Evolutionary conservation across 1,284 basidiomycete genomes (phyloP), one percentile per base, ranked within the genome.

Genomic region (Malassezia obtusa): DNA sequence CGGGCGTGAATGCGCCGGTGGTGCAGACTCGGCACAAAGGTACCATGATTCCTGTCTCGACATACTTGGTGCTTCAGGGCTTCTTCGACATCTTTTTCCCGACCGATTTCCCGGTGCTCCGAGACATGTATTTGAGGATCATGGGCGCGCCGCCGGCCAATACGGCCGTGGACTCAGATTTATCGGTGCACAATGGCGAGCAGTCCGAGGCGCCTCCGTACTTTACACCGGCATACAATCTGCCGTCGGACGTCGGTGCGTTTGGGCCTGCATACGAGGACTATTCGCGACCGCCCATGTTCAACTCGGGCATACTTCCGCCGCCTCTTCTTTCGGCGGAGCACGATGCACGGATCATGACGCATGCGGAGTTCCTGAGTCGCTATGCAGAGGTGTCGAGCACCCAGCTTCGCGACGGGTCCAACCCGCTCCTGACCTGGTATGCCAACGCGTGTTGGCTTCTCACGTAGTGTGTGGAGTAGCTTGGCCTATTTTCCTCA

Each of bases 31-130:
- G 89, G 45, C 84, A 86, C 70, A 81, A 81, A 31, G 85, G 85
- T 54, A 80, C 80, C 44, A 92, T 89, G 75, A 58, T 76, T 39
- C 86, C 94, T 2, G 90, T 88, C 64, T 80, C 84, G 55, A 96
- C 88, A 15, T 82, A 95, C 58, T 81, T 92, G 62, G 94, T 98
- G 52, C 84, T 85, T 62, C 94, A 88, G 70, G 94, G 94, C 11
- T 92, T 84, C 77, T 99, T 99, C 75, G 94, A 99, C 76, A 98
- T 98, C 61, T 90, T 99, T 79, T 99, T 98, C 78, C 94, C 94
- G 1, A 98, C 92, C 7, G 78, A 91, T 71, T 99, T 98, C 64
- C 81, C 83, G 47, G 80, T 81, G 19, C 79, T 98, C 24, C 35
- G 46, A 1, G 49, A 59, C 11, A 43, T 68, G 4, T 75, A 75